Evolutionary conservation across 208 protist genomes (phyloP).

Genomic region (Angomonas ambiguus): DNA sequence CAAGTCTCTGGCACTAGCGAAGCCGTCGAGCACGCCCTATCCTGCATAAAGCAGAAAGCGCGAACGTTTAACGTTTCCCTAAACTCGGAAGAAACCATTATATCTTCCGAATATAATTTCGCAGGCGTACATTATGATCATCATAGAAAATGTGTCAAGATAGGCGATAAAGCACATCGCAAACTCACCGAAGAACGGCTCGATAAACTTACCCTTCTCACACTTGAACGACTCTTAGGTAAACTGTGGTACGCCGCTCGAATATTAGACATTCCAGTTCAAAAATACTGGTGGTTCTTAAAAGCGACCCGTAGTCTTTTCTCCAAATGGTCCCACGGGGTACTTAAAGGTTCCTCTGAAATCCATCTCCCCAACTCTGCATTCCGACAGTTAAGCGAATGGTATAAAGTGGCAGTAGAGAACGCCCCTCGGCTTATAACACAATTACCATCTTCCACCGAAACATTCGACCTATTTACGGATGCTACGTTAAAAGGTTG

Average conservation of each 20-base stretch:
- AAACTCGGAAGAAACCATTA: constrained; percentile 13
- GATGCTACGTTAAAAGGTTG: constrained; percentile 18
- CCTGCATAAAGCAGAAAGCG: constrained; percentile 5
- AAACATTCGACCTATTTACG: constrained; percentile 18
- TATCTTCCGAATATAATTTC: constrained; percentile 17
- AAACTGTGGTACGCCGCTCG: constrained; percentile 19
- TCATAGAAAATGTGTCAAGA: neutral
- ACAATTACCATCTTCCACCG: neutral
- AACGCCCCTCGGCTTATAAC: constrained; percentile 10
- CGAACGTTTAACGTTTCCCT: neutral
- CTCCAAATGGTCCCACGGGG: constrained; percentile 8
- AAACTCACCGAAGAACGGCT: constrained; percentile 6
- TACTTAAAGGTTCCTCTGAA: neutral
- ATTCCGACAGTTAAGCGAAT: neutral
- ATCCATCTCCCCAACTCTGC: constrained; percentile 9
- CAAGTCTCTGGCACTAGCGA: constrained; percentile 14
- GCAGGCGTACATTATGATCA: constrained; percentile 13
- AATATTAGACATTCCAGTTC: constrained; percentile 2
- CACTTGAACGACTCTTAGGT: constrained; percentile 16
- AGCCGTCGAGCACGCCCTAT: constrained; percentile 10
- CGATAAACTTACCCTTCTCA: neutral
- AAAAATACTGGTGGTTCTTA: constrained; percentile 19
- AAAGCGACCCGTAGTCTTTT: constrained; percentile 12
- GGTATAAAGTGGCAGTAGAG: neutral
- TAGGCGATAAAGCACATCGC: constrained; percentile 7